Evolutionary conservation across 2,329 filamentous ascomycete genomes (phyloP).

Genomic region (Orbilia javanica): DNA sequence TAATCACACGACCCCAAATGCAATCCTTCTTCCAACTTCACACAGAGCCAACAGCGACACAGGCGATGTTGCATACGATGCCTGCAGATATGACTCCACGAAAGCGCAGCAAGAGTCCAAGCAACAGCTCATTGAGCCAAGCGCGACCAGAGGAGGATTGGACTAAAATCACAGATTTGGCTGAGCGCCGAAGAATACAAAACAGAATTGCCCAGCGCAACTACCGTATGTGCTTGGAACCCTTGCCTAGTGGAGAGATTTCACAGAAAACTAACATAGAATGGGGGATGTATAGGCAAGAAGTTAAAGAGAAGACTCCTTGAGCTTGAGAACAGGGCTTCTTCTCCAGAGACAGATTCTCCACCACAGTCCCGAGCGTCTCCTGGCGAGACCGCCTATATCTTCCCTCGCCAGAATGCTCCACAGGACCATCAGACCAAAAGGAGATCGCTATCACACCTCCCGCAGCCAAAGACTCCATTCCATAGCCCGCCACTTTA

Average conservation of each 20-base stretch:
- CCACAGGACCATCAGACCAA: constrained; percentile 45
- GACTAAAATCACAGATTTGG: constrained; percentile 79
- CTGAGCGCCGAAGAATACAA: constrained; percentile 76
- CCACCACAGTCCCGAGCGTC: constrained; percentile 55
- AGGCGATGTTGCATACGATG: constrained; percentile 57
- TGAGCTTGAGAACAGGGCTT: constrained; percentile 82
- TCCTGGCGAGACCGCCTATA: constrained; percentile 57
- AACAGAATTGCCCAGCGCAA: constrained; percentile 79
- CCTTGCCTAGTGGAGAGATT: neutral
- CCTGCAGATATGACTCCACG: constrained; percentile 57
- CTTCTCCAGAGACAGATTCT: constrained; percentile 63
- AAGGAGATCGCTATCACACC: constrained; percentile 54
- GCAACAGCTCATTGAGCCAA: constrained; percentile 57
- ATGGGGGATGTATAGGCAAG: constrained; percentile 74
- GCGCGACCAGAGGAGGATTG: constrained; percentile 75
- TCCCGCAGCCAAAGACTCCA: constrained; percentile 55
- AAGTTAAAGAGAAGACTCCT: constrained; percentile 91
- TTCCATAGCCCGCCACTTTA: constrained; percentile 57
- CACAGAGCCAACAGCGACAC: constrained; percentile 53
- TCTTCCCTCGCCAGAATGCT: constrained; percentile 41
- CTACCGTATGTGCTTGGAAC: constrained; percentile 70
- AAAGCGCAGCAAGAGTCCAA: constrained; percentile 59
- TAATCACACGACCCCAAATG: constrained; percentile 57
- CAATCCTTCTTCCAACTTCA: constrained; percentile 59
- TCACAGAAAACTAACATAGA: constrained; percentile 30